Conservation (phyloP, 129 eudicot genomes). For the Smallanthus sonchifolius region DNA sequence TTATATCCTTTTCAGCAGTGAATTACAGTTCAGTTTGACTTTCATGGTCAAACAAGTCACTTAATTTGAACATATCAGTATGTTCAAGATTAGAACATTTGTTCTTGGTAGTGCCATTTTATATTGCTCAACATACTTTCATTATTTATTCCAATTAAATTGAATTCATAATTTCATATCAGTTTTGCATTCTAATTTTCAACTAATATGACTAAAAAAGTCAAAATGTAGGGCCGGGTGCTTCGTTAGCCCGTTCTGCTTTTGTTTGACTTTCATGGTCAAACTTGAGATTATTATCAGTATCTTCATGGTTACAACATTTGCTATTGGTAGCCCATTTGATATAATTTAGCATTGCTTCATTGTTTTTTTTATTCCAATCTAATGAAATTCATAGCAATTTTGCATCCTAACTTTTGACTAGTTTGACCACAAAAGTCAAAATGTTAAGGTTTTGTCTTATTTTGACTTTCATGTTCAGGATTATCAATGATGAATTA, state of each 20-base stretch:
- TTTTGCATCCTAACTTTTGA: neutral
- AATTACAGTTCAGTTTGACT: neutral
- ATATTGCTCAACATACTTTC: too few relatives aligned
- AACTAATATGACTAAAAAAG: neutral
- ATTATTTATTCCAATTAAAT: too few relatives aligned
- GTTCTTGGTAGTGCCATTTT: too few relatives aligned
- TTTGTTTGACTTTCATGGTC: neutral
- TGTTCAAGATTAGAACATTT: too few relatives aligned
- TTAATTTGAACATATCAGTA: too few relatives aligned
- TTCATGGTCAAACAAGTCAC: neutral
- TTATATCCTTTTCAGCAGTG: neutral
- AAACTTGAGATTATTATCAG: neutral
- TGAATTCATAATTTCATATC: too few relatives aligned
- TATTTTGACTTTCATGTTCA: neutral
- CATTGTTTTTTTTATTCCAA: neutral
- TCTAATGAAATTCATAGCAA: neutral
- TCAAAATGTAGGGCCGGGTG: neutral
- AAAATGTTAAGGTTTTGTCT: neutral
- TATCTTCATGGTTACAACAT: neutral
- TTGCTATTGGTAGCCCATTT: too few relatives aligned
- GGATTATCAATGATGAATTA: too few relatives aligned
- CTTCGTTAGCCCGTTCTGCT: too few relatives aligned
- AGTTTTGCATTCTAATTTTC: neutral
- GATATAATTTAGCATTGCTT: neutral
- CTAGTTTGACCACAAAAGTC: slow-evolving; percentile 4